Evolutionary conservation across 2,329 filamentous ascomycete genomes (phyloP), one percentile per base, ranked within the genome.

Genomic region (Fusarium decemcellulare): DNA sequence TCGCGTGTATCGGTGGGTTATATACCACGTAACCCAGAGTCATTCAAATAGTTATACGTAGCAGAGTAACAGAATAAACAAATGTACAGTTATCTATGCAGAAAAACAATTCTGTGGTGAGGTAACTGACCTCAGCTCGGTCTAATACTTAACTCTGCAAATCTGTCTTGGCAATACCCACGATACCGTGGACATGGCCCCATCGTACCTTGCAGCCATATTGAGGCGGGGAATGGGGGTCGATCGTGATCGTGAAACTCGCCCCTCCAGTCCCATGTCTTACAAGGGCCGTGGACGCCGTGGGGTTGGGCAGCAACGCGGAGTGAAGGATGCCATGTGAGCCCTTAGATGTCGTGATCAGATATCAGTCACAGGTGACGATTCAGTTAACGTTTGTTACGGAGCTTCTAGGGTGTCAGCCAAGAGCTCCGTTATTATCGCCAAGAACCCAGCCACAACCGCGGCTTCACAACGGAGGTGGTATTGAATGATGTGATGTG

Each of bases 301-400:
- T 34, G 46, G 46, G 46, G 46, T 36, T 50, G 30, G 46, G 46
- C 46, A 50, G 29, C 46, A 50, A 50, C 14, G 16, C 29, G 15
- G 18, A 18, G 29, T n/a, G 23, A 46, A 12, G 15, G 15, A 32
- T 6, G 30, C 8, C 9, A 23, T n/a, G n/a, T 36, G 16, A 18
- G 32, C 16, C 30, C 46, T 50, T 43, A n/a, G 8, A 23, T 34
- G 46, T 36, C 30, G 16, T 50, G 46, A 16, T 36, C 11, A 6
- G 6, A 23, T 10, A 14, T 10, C 16, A 9, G 10, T 15, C 8
- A 32, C 30, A 18, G 34, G 10, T 48, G 30, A 11, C 30, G 6
- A 14, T n/a, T 8, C 10, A 0, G 18, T 12, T 6, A 15, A 50
- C 46, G 30, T 50, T 50, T 36, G 29, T 50, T 36, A 50, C 46